Evolutionary conservation across 208 protist species (phyloP), one percentile per base, ranked within the genome.

Genomic region (Histomonas meleagridis): DNA sequence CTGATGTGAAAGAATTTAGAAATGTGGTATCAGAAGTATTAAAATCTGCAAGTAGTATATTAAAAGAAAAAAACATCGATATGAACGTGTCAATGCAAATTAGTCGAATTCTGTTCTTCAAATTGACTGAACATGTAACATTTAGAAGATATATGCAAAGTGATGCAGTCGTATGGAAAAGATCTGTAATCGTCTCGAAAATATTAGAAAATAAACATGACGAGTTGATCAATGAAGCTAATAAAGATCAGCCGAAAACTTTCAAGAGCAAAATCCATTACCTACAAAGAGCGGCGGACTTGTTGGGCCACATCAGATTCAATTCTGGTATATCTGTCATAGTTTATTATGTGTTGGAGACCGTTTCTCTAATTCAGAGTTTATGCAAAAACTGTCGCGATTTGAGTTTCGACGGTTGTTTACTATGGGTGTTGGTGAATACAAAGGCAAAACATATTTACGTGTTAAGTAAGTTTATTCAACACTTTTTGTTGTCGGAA

Each of bases 381-480:
- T 4, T 86, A 38, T 43, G 43, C 26, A 26, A 12, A 53, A 55
- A 12, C 23, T 55, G 76, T 35, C 40, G 40, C 2, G 40, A 86
- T 32, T 35, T 86, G 12, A n/a, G 55, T 4, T 86, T 86, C 35
- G 38, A 51, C 23, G 18, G 40, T 18, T 86, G 76, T 28, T 4
- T 86, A 38, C 26, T 49, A 1, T 86, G 76, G 76, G 76, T 86
- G 0, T n/a, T 86, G 1, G 32, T 57, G 3, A 38, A 43, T 38
- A 46, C 76, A 55, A 86, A 86, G 26, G 46, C 76, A 38, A 86
- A 86, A 28, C 76, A 86, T 16, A 35, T 86, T 38, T 86, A 86
- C 46, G 7, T 86, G 26, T 38, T 86, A 40, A 46, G 76, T 23
- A 86, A 86, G 46, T 86, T 86, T n/a, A 86, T 86, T 86, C 76